These are phyloP conservation scores for Hygrocybe punicea DNA, from an alignment of 768 basidiomycete genomes.

Conservation along the genomic window DNA sequence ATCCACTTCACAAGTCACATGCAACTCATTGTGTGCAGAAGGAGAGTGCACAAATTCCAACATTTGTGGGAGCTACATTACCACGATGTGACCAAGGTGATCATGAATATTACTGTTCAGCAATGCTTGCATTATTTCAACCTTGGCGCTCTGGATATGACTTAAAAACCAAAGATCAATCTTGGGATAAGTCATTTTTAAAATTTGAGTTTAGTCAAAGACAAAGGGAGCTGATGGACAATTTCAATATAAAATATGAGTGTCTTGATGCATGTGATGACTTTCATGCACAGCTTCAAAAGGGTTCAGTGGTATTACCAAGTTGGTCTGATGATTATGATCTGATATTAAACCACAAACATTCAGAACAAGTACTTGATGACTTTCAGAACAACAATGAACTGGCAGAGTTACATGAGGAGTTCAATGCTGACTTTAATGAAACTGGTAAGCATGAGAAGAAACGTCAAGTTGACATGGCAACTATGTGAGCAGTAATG, in stretches of 20 bases:
- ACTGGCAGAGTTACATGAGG: background rate
- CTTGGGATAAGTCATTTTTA: slow-evolving; percentile 28
- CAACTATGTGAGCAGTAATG: slow-evolving; percentile 2
- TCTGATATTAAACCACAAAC: too few species aligned
- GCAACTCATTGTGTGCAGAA: background rate
- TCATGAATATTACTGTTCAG: slow-evolving; percentile 28
- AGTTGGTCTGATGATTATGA: too few species aligned
- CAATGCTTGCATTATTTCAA: slow-evolving; percentile 32
- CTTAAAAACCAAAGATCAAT: slow-evolving; percentile 14
- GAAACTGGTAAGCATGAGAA: background rate
- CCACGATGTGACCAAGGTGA: slow-evolving; percentile 32
- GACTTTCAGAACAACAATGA: too few species aligned
- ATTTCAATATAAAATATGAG: slow-evolving; percentile 35
- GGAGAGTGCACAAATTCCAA: slow-evolving; percentile 15
- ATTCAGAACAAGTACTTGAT: too few species aligned
- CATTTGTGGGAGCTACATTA: slow-evolving; percentile 30
- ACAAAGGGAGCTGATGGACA: slow-evolving; percentile 22
- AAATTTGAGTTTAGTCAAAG: slow-evolving; percentile 11
- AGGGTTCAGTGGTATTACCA: too few species aligned
- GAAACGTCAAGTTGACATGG: background rate
- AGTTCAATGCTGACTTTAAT: background rate
- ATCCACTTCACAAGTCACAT: slow-evolving; percentile 4
- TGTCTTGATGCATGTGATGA: slow-evolving; percentile 30
- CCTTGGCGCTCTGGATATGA: slow-evolving; percentile 30
- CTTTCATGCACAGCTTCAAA: background rate